phyloP scores from a whole-genome alignment of 108 stramenopile species.

The Conticribra weissflogii region DNA sequence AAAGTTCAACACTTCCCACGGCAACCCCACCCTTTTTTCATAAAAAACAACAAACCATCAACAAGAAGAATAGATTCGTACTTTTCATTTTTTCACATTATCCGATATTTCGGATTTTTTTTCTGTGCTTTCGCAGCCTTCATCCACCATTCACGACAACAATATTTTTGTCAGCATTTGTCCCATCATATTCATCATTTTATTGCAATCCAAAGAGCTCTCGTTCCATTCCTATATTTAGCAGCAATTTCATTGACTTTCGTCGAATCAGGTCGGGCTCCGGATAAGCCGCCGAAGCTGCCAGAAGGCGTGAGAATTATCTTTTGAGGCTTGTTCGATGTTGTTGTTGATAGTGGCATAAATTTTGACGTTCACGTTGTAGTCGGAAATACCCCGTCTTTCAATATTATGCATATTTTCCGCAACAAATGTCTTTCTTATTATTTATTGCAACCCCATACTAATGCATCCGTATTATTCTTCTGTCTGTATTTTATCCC shows the following conservation, averaged over 20 bases:
- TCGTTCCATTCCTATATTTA: neutral
- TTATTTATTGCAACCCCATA: neutral
- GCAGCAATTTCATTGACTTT: neutral
- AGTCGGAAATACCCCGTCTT: neutral
- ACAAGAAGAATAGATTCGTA: too few species aligned
- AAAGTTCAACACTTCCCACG: too few species aligned
- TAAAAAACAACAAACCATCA: too few species aligned
- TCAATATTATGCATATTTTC: too few species aligned
- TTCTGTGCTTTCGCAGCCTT: too few species aligned
- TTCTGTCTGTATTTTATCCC: too few species aligned
- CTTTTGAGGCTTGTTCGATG: neutral
- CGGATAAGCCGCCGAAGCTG: conserved; percentile 15
- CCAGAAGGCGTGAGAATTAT: conserved; percentile 14
- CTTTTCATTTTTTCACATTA: too few species aligned
- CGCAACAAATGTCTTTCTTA: neutral
- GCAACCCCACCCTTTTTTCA: too few species aligned
- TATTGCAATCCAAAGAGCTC: neutral
- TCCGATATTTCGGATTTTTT: too few species aligned
- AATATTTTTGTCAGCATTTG: neutral
- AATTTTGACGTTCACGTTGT: neutral
- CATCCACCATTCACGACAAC: neutral
- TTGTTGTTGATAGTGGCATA: neutral
- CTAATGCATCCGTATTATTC: neutral
- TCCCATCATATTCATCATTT: too few species aligned
- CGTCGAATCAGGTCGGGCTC: conserved; percentile 11